Percentiles rank a stretch among this genome's conserved stretches.
These are phyloP conservation scores for Aphanomyces euteiches DNA, from an alignment of 352 stramenopile species.

Conservation along the genomic window DNA sequence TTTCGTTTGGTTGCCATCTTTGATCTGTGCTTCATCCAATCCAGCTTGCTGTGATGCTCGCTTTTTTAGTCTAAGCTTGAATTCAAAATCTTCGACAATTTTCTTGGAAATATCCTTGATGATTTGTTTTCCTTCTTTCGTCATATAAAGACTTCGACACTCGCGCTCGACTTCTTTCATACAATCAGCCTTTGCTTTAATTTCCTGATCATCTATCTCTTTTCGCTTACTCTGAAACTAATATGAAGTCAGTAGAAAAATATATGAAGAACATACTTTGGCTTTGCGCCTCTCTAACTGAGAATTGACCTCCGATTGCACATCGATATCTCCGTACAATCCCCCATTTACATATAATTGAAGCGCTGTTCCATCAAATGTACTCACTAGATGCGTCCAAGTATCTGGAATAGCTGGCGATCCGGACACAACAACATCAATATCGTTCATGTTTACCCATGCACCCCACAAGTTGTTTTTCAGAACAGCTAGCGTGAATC, in stretches of 20 bases:
- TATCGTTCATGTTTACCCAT: constrained; percentile 69
- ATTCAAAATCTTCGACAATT: constrained; percentile 79
- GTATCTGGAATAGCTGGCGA: constrained; percentile 51
- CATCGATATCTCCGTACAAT: constrained; percentile 65
- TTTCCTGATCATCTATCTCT: constrained; percentile 61
- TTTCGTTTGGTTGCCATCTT: background rate
- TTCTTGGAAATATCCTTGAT: constrained; percentile 61
- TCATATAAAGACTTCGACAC: constrained; percentile 56
- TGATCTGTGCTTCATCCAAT: background rate
- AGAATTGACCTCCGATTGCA: constrained; percentile 7
- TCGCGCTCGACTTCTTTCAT: constrained; percentile 74
- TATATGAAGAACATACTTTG: background rate
- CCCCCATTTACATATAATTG: constrained; percentile 78
- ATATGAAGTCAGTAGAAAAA: background rate
- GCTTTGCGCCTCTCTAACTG: constrained; percentile 8
- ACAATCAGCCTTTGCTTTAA: constrained; percentile 62
- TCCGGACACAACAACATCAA: constrained; percentile 65
- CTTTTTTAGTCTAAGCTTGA: constrained; percentile 61
- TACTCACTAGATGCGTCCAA: constrained; percentile 86
- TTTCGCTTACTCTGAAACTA: constrained; percentile 6
- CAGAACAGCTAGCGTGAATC: constrained; percentile 64
- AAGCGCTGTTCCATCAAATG: constrained; percentile 84
- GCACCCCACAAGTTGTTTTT: constrained; percentile 79
- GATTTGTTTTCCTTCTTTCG: constrained; percentile 67
- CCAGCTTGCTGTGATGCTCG: background rate